These are phyloP conservation scores for Fusarium setosum DNA, from an alignment of 2,329 filamentous ascomycete genomes.

Conservation along the genomic window DNA sequence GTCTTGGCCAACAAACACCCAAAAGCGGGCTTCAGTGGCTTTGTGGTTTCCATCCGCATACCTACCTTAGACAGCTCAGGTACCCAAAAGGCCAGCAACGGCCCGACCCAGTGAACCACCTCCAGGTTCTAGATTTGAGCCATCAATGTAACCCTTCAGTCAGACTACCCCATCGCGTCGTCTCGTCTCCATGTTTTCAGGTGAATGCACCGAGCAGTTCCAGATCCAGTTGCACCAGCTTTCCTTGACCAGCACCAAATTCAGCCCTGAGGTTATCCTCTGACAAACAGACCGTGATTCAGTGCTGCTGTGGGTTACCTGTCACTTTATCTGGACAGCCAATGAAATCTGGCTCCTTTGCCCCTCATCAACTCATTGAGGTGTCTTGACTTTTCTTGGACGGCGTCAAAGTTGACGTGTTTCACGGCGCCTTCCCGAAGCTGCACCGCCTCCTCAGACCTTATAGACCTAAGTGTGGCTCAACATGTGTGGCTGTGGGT, in stretches of 20 bases:
- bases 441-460: not conserved
- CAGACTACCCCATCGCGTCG: conserved; percentile 20
- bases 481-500: conserved; percentile 28
- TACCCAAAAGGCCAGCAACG: conserved; percentile 27
- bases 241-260: conserved; percentile 14
- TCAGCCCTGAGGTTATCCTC: not conserved
- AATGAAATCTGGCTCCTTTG: not conserved
- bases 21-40: conserved; percentile 19
- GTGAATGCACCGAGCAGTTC: conserved; percentile 1
- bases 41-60: conserved; percentile 18
- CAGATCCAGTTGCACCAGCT: conserved; percentile 15
- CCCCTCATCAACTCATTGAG: too few species aligned
- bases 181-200: conserved; percentile 25
- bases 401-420: conserved; percentile 17
- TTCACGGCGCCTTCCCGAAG: conserved; percentile 18
- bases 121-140: conserved; percentile 32
- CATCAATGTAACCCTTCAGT: conserved; percentile 36
- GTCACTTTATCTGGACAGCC: not conserved
- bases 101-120: conserved; percentile 37
- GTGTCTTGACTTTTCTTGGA: too few species aligned
- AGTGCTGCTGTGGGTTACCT: not conserved
- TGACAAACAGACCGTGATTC: not conserved
- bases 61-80: conserved; percentile 20
- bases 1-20: not conserved
- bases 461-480: too few species aligned